Evolutionary conservation across 805 yeast genomes (phyloP).

Genomic region (Candida piceae): DNA sequence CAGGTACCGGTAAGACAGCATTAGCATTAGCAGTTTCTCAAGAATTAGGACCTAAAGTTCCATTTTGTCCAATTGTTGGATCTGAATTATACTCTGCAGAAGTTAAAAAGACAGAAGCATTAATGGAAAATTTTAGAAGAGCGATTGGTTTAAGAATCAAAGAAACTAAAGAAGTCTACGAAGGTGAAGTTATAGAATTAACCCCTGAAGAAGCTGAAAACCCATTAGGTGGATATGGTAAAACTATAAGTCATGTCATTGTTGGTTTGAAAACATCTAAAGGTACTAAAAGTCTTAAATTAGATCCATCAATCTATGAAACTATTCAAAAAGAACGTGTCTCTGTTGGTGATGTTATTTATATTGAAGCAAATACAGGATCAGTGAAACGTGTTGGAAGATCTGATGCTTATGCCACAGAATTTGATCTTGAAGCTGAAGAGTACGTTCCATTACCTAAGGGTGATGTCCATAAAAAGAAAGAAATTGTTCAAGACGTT

Average conservation of each 20-base stretch:
- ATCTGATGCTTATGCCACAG: slow-evolving; percentile 93
- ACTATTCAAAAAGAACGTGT: slow-evolving; percentile 92
- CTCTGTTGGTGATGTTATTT: slow-evolving; percentile 93
- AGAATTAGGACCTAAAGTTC: slow-evolving; percentile 71
- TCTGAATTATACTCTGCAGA: slow-evolving; percentile 91
- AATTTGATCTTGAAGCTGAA: slow-evolving; percentile 97
- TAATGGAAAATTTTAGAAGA: slow-evolving; percentile 93
- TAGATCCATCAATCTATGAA: slow-evolving; percentile 98
- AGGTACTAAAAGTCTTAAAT: slow-evolving; percentile 93
- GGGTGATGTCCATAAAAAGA: slow-evolving; percentile 95
- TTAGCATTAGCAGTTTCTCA: slow-evolving; percentile 90
- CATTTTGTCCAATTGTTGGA: slow-evolving; percentile 93
- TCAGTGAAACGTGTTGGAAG: slow-evolving; percentile 92
- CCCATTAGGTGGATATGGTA: slow-evolving; percentile 88
- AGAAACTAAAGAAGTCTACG: slow-evolving; percentile 95
- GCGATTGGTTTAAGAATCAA: slow-evolving; percentile 93
- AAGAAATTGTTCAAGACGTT: slow-evolving; percentile 96
- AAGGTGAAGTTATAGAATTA: slow-evolving; percentile 97
- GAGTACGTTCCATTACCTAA: slow-evolving; percentile 98
- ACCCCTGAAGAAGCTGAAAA: slow-evolving; percentile 82
- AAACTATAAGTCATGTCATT: slow-evolving; percentile 65
- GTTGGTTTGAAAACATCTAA: slow-evolving; percentile 97
- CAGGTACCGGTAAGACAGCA: slow-evolving; percentile 98
- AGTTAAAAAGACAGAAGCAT: slow-evolving; percentile 89
- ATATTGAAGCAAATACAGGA: slow-evolving; percentile 93